Conservation (phyloP, 2,329 filamentous ascomycete genomes). For the Fusarium setosum region DNA sequence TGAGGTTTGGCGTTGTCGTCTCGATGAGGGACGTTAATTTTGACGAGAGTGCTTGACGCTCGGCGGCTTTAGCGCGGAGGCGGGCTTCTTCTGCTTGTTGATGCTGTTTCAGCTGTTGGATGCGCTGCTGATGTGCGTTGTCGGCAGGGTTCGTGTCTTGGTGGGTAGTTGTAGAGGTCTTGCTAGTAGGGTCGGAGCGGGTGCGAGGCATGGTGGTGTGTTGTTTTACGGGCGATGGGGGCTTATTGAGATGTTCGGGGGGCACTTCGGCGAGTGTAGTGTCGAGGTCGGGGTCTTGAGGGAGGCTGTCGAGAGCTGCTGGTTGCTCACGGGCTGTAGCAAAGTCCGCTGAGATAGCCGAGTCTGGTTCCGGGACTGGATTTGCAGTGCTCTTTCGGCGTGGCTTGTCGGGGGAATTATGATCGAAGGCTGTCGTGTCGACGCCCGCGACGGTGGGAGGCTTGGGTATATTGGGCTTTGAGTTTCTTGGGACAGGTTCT, state of each 20-base stretch:
- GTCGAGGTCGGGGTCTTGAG: conserved; percentile 37
- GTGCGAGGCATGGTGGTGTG: conserved; percentile 30
- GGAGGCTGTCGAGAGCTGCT: conserved; percentile 40
- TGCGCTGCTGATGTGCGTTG: neutral
- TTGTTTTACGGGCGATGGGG: conserved; percentile 49
- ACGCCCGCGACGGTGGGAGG: conserved; percentile 44
- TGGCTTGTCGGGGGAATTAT: conserved; percentile 41
- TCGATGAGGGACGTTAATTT: conserved; percentile 58
- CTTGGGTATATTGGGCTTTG: conserved; percentile 27
- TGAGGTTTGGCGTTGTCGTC: conserved; percentile 34
- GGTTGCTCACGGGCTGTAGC: conserved; percentile 56
- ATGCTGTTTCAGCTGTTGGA: conserved; percentile 20
- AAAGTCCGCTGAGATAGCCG: conserved; percentile 51
- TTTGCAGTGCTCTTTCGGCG: conserved; percentile 15
- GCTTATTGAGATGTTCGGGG: conserved; percentile 55
- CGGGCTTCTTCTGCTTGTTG: conserved; percentile 36
- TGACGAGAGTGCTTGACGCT: conserved; percentile 55
- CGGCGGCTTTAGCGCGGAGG: conserved; percentile 48
- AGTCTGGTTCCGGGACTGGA: conserved; percentile 23
- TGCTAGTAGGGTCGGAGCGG: conserved; percentile 54
- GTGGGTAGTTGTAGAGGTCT: neutral
- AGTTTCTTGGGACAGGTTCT: conserved; percentile 23
- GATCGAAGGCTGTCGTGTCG: conserved; percentile 54
- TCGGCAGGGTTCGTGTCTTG: conserved; percentile 2
- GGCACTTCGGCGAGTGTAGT: conserved; percentile 56